These are phyloP conservation scores for Talaromyces sp. DNA, from an alignment of 2,329 filamentous ascomycete species.

Conservation along the genomic window DNA sequence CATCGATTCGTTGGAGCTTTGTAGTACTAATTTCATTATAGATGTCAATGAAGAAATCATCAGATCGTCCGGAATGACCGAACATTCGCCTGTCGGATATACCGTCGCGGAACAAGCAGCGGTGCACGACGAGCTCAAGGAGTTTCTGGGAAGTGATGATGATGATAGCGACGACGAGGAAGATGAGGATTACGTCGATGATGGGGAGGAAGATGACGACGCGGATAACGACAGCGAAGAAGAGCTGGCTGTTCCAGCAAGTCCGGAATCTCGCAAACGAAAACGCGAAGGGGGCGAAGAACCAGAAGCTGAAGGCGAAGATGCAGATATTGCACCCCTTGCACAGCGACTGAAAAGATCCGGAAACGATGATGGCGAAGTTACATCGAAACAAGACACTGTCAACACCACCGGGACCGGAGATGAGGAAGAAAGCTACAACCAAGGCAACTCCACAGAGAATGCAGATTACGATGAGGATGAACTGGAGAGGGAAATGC, in stretches of 20 bases:
- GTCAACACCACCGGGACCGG: constrained; percentile 22
- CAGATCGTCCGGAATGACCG: constrained; percentile 49
- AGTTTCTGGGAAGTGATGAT: constrained; percentile 59
- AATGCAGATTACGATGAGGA: constrained; percentile 45
- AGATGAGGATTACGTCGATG: constrained; percentile 19
- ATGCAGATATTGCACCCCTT: constrained; percentile 33
- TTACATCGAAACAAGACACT: not conserved
- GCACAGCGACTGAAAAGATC: constrained; percentile 39
- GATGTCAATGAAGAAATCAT: constrained; percentile 48
- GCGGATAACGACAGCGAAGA: not conserved
- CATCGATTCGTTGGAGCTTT: not conserved
- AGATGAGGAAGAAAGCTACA: constrained; percentile 26
- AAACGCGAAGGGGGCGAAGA: constrained; percentile 32
- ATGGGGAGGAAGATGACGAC: constrained; percentile 3
- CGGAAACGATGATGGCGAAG: constrained; percentile 35
- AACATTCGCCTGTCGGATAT: constrained; percentile 53
- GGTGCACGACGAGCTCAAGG: constrained; percentile 69
- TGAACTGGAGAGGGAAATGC: constrained; percentile 53
- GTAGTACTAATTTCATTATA: not conserved
- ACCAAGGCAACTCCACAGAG: constrained; percentile 26
- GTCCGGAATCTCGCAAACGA: constrained; percentile 25
- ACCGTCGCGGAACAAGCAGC: constrained; percentile 62
- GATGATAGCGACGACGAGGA: constrained; percentile 53
- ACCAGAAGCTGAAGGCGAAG: constrained; percentile 23
- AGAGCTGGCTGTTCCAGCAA: not conserved